Percentiles rank a stretch among this genome's conserved stretches.
phyloP scores from a whole-genome alignment of 768 basidiomycete species.

The Boletales sp. region DNA sequence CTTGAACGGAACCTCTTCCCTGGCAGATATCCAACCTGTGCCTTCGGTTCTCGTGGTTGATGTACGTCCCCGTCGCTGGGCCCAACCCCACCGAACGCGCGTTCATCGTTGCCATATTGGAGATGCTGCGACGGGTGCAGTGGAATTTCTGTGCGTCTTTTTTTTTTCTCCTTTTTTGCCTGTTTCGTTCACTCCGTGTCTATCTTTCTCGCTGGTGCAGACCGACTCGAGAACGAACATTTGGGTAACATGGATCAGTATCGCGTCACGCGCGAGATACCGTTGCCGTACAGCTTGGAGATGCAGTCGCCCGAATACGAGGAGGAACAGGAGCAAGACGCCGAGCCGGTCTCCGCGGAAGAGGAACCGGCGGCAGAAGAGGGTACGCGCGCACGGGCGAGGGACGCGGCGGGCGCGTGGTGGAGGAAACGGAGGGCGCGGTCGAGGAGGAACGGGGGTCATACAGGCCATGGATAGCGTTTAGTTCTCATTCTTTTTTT shows the following conservation, averaged over 20 bases:
- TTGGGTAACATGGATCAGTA: conserved; percentile 96
- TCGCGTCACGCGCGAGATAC: conserved; percentile 81
- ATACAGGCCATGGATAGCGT: too few species aligned
- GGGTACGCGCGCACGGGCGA: too few species aligned
- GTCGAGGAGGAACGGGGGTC: not conserved
- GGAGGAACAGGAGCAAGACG: conserved; percentile 37
- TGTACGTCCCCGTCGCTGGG: conserved; percentile 63
- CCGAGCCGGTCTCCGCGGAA: not conserved
- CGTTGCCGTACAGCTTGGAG: conserved; percentile 70
- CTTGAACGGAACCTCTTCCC: not conserved
- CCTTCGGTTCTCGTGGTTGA: conserved; percentile 78
- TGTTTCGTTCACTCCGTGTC: not conserved
- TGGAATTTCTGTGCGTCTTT: conserved; percentile 85
- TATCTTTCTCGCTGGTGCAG: conserved; percentile 28
- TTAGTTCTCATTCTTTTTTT: too few species aligned
- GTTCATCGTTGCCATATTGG: conserved; percentile 67
- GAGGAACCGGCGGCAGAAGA: not conserved
- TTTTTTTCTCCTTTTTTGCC: not conserved
- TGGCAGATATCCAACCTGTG: conserved; percentile 54
- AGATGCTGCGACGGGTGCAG: conserved; percentile 76
- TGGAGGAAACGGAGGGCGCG: not conserved
- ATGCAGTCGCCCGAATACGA: conserved; percentile 44
- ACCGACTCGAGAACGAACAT: conserved; percentile 86
- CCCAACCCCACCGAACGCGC: conserved; percentile 51
- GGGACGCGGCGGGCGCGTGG: not conserved